A percentile compares a stretch with the other conserved stretches of the same genome.
Evolutionary conservation across 345 rosid species (phyloP).

Genomic region (Eucalyptus cloeziana): DNA sequence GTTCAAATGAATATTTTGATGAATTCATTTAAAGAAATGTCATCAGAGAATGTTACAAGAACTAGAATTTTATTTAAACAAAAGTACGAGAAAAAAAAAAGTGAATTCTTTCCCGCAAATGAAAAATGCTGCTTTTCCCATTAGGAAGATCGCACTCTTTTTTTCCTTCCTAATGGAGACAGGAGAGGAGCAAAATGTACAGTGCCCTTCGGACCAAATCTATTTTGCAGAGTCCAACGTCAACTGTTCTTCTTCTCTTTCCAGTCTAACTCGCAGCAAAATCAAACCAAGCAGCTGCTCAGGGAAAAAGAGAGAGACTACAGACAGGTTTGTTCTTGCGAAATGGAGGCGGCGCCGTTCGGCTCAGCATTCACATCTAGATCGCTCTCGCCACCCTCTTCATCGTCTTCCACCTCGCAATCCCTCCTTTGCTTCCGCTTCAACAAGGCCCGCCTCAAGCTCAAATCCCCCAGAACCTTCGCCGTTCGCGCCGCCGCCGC

Average conservation of each 20-base stretch:
- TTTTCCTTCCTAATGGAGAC: not conserved
- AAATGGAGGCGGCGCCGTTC: constrained; percentile 14
- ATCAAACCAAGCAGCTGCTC: not conserved
- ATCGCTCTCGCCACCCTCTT: not conserved
- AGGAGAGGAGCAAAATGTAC: not conserved
- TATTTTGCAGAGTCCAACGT: not conserved
- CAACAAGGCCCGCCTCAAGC: constrained; percentile 10
- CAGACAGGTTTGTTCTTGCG: not conserved
- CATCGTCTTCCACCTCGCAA: constrained; percentile 1
- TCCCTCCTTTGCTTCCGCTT: constrained; percentile 7
- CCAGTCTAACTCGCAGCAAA: not conserved
- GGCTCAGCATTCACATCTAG: not conserved
- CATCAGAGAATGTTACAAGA: not conserved
- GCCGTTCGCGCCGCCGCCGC: constrained; percentile 36
- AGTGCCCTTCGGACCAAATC: not conserved
- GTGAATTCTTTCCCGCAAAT: not conserved
- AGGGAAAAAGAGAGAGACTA: not conserved
- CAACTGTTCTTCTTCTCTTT: not conserved
- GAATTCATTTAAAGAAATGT: not conserved
- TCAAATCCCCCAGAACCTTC: constrained; percentile 26
- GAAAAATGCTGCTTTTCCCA: not conserved
- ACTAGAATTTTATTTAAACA: not conserved
- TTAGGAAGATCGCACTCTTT: accelerated
- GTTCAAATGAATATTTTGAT: not conserved
- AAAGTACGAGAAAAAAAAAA: not conserved